Conservation (phyloP, 1,139 yeast genomes). For the Protomyces arabidopsidicola region DNA sequence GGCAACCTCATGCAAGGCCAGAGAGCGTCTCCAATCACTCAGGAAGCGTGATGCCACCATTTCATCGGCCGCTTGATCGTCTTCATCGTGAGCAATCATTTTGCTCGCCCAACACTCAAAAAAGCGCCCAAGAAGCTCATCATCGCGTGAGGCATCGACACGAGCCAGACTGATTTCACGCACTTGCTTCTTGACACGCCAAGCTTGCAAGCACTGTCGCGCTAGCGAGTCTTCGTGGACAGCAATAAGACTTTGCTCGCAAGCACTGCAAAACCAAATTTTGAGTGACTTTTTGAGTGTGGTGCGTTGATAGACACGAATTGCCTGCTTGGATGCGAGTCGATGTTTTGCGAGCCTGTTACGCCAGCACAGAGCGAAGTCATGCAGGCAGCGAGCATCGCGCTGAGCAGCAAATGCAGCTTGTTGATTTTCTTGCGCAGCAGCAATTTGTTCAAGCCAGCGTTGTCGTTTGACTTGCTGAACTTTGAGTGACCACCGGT, state of each 20-base stretch:
- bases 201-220: background rate
- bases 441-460: background rate
- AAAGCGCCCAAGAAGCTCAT: background rate
- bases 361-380: background rate
- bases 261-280: background rate
- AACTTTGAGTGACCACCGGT: background rate
- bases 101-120: background rate
- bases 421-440: background rate
- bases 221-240: background rate
- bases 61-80: background rate
- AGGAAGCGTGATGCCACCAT: background rate
- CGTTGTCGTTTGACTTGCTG: background rate
- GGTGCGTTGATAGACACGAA: background rate
- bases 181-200: background rate
- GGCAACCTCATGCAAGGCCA: background rate
- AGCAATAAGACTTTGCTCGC: background rate
- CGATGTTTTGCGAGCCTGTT: background rate
- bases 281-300: background rate
- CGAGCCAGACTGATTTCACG: background rate
- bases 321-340: background rate
- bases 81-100: background rate
- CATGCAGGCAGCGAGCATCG: background rate
- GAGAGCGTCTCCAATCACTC: background rate
- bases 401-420: background rate
- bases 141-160: background rate